Evolutionary conservation across 768 basidiomycete species (phyloP).

Genomic region (Chalciporus pseudorubinellus): DNA sequence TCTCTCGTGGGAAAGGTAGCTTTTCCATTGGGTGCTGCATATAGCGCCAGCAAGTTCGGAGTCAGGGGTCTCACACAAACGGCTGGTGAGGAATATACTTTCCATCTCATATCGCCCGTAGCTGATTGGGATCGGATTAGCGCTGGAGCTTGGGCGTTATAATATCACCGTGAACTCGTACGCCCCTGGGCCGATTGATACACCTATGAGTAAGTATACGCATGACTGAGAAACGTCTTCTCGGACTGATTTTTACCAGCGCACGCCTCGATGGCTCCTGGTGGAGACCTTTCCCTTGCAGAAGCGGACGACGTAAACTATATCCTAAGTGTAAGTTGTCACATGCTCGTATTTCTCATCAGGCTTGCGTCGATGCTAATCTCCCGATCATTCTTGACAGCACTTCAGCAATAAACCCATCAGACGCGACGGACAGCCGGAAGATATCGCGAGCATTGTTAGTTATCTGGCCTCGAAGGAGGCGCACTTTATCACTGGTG

Average conservation of each 20-base stretch:
- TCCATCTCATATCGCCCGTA: background rate
- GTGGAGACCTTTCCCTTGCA: background rate
- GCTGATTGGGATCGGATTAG: background rate
- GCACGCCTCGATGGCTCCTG: background rate
- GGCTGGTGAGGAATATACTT: constrained; percentile 25
- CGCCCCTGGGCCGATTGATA: constrained; percentile 35
- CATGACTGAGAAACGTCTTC: background rate
- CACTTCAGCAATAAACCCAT: background rate
- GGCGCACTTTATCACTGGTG: constrained; percentile 37
- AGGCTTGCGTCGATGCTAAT: background rate
- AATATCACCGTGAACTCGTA: constrained; percentile 42
- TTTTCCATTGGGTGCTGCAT: constrained; percentile 12
- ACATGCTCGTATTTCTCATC: background rate
- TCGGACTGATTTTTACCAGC: background rate
- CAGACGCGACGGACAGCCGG: constrained; percentile 23
- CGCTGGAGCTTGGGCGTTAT: constrained; percentile 33
- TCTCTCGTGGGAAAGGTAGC: constrained; percentile 12
- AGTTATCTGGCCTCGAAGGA: constrained; percentile 38
- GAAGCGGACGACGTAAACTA: constrained; percentile 2
- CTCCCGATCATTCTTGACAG: background rate
- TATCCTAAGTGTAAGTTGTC: constrained; percentile 3
- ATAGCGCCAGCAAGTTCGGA: constrained; percentile 41
- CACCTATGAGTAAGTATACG: constrained; percentile 28
- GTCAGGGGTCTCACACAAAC: constrained; percentile 42
- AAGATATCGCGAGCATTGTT: constrained; percentile 36